A percentile compares a stretch with the other conserved stretches of the same genome.
phyloP scores from a whole-genome alignment of 371 early-diverging fungal genomes.

The Choanephora cucurbitarum region DNA sequence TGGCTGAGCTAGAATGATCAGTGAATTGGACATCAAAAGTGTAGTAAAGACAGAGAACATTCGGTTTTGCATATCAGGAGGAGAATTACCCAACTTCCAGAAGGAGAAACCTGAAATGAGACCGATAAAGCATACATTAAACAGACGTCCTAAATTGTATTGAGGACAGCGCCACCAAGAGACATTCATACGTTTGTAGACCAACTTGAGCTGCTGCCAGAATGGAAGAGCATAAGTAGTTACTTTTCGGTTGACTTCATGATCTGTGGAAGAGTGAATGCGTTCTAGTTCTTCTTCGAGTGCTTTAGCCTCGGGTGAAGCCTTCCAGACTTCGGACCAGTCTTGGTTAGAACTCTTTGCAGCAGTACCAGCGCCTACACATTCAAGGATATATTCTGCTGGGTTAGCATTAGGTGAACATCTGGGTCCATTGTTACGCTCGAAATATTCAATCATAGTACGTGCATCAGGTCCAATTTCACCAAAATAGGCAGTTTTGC shows the following conservation, averaged over 20 bases:
- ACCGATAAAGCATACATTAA: constrained; percentile 52
- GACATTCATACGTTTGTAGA: constrained; percentile 60
- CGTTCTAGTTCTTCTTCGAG: constrained; percentile 36
- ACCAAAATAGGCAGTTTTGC: constrained; percentile 79
- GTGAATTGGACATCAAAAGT: constrained; percentile 60
- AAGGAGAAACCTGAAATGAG: constrained; percentile 78
- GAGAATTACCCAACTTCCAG: constrained; percentile 56
- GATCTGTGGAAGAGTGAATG: constrained; percentile 27
- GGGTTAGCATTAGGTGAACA: constrained; percentile 64
- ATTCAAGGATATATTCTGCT: constrained; percentile 75
- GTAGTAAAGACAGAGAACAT: constrained; percentile 74
- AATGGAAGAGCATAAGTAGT: constrained; percentile 31
- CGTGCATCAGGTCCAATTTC: constrained; percentile 61
- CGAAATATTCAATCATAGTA: constrained; percentile 64
- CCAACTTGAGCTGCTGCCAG: constrained; percentile 50
- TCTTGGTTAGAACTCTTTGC: constrained; percentile 53
- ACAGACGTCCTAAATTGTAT: constrained; percentile 67
- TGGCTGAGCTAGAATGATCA: constrained; percentile 76
- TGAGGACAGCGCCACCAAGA: constrained; percentile 67
- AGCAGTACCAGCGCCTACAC: constrained; percentile 60
- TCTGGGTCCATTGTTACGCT: constrained; percentile 57
- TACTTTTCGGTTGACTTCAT: constrained; percentile 15
- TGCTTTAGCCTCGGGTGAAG: constrained; percentile 47
- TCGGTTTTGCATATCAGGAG: constrained; percentile 68
- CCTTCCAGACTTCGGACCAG: constrained; percentile 65